phyloP scores from a whole-genome alignment of 345 rosid genomes.

The Anacardium occidentale region DNA sequence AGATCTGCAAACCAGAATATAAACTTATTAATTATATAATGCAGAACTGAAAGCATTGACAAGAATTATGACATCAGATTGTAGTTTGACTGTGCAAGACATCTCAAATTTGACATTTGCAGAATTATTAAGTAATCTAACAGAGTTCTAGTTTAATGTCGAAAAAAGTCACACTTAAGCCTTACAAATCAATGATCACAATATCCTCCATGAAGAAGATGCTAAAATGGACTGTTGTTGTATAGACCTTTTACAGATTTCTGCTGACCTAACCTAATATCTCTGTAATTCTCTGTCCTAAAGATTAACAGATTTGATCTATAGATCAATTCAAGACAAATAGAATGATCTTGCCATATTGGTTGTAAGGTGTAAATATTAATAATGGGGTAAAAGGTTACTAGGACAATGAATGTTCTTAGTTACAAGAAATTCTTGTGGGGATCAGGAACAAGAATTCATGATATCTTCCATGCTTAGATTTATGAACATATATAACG shows the following conservation, averaged over 20 bases:
- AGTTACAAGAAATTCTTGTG: no score
- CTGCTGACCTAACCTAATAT: not conserved
- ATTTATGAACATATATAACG: not conserved
- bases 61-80: not conserved
- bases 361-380: no score
- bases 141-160: not conserved
- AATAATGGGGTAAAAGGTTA: not conserved
- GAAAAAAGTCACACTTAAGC: not conserved
- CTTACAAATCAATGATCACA: not conserved
- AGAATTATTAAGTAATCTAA: no score
- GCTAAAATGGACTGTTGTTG: not conserved
- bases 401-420: not conserved
- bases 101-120: not conserved
- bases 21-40: not conserved
- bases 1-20: not conserved
- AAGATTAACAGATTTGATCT: no score
- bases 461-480: no score
- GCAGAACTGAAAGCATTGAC: not conserved
- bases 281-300: not conserved
- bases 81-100: not conserved
- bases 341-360: no score
- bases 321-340: no score
- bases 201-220: no score
- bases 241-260: not conserved
- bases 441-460: no score